Evolutionary conservation across 306 rosid genomes (phyloP), one percentile per base, ranked within the genome.

Genomic region (Citrullus amarus): DNA sequence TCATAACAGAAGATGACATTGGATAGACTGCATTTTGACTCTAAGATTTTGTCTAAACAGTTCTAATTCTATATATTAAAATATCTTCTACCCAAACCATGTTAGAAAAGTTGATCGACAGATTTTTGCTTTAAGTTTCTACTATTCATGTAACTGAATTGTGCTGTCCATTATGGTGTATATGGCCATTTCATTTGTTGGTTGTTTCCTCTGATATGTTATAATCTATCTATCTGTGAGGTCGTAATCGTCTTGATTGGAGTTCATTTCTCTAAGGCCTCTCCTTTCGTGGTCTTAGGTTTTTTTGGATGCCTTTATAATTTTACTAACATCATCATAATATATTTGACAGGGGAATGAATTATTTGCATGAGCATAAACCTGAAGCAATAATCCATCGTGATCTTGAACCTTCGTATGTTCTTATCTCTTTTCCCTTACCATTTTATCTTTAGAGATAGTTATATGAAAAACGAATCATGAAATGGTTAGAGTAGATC

Each of bases 361-460:
- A 83, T 87, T 95, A 95, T 85, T 85, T 95, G 87, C 98, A 95
- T 58, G 97, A 95, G 85, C 93, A 92, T 84, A 95, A 92, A 82
- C 98, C 98, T 71, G 91, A 83, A 60, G 92, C 98, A 28, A 95
- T 95, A 69, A 92, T 95, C 86, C 98, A 95, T 81, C 96, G 98
- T 32, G 98, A 95, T 83, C 98, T 95, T 76, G 97, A 95, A 86
- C 98, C 97, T 85, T 89, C 98, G 97, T 95, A 88, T 88, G 98
- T 85, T 84, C 55, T 78, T 43, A 6, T 74, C 78, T 51, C 62
- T 43, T 61, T 32, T 63, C 75, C 44, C 72, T 43, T 62, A 59
- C 60, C 77, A 28, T 50, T 36, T 56, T 38, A 18, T 57, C 68
- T 57, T 58, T 56, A 56, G 62, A 75, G 58, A 55, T 57, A 11